phyloP scores from a whole-genome alignment of 192 early-diverging fungal genomes.

The Geosiphon pyriformis region DNA sequence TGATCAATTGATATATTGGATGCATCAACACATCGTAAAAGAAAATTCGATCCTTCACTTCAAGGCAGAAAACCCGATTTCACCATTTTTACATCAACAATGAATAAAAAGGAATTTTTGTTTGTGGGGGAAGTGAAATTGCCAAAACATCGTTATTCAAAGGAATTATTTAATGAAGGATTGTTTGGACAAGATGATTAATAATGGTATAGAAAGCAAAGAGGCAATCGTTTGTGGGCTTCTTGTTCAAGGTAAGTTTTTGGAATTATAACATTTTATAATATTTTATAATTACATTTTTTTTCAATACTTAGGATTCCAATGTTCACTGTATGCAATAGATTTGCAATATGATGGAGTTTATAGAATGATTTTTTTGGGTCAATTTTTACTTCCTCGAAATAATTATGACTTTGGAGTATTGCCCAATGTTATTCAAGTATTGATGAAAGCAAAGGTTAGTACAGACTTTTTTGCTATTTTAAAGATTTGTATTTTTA shows the following conservation, averaged over 20 bases:
- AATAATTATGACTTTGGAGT: constrained; percentile 15
- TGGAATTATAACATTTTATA: neutral
- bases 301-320: constrained; percentile 12
- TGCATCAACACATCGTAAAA: constrained; percentile 10
- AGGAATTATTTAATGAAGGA: constrained; percentile 15
- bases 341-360: constrained; percentile 17
- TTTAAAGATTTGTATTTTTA: neutral
- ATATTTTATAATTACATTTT: constrained; percentile 4
- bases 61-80: constrained; percentile 12
- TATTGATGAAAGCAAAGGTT: constrained; percentile 5
- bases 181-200: constrained; percentile 20
- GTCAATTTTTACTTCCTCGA: constrained; percentile 17
- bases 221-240: constrained; percentile 17
- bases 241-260: constrained; percentile 17
- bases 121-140: constrained; percentile 13
- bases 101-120: neutral
- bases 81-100: constrained; percentile 1
- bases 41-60: constrained; percentile 5
- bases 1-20: constrained; percentile 6
- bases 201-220: constrained; percentile 16
- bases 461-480: constrained; percentile 3
- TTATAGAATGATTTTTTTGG: constrained; percentile 20
- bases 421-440: constrained; percentile 9
- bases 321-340: constrained; percentile 15
- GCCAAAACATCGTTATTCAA: constrained; percentile 6